Evolutionary conservation across 2,329 filamentous ascomycete species (phyloP), one percentile per base, ranked within the genome.

Genomic region (Cladosporium sp.): DNA sequence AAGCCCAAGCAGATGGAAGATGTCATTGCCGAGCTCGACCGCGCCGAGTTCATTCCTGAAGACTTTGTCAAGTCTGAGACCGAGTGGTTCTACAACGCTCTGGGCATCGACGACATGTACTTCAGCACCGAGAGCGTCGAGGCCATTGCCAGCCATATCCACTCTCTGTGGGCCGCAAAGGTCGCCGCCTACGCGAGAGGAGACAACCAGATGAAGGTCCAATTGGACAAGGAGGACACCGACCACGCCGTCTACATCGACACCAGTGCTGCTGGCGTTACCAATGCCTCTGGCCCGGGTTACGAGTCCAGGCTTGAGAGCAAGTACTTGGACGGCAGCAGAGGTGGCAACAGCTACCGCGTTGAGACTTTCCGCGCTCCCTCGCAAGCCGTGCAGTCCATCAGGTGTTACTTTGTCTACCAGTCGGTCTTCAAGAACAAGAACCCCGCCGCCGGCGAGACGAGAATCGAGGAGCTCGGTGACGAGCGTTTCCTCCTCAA

Each of bases 191-290:
- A 88, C 68, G 89, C 92, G 30, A 84, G 93, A 51, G 88, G 95
- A 69, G 92, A 97, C 73, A 95, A 95, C 77, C 85, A 86, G 59
- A 81, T 97, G 63, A 91, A 97, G 73, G 96, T 99, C 62, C 84
- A 91, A 56, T 76, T 99, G 37, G 92, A 97, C 68, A 96, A 96
- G 82, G 93, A 99, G 73, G 89, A 89, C 18, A 75, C 79, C 53
- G 93, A 97, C 68, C 93, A 97, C 66, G 93, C 93, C 53, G 95
- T 97, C 65, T 99, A 97, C 74, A 97, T 99, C 60, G 93, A 99
- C 69, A 99, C 93, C 50, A 96, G 91, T 70, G 86, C 86, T 65
- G 92, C 93, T 13, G 93, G 93, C 58, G 77, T 88, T 61, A 88
- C 85, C 53, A 80, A 84, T 41, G 75, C 88, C 18, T 75, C 80